Evolutionary conservation across 768 basidiomycete species (phyloP).

Genomic region (Chalciporus piperatus): DNA sequence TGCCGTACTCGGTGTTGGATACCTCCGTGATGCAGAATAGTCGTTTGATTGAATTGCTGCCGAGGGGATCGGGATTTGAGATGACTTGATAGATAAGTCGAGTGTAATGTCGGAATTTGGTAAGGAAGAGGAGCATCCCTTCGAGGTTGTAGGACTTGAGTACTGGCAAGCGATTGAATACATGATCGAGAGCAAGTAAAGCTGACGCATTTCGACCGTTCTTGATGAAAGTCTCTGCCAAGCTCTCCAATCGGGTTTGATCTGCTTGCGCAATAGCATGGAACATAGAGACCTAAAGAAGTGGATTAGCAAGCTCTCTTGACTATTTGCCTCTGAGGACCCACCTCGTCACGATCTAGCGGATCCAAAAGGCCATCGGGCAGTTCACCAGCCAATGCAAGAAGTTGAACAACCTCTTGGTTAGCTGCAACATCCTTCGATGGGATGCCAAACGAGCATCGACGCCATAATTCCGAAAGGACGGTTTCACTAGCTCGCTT

Average conservation of each 20-base stretch:
- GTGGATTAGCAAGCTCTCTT: too few species aligned
- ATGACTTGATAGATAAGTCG: slow-evolving; percentile 30
- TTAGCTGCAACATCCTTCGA: slow-evolving; percentile 4
- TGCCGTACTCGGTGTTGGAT: slow-evolving; percentile 8
- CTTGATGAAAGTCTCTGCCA: slow-evolving; percentile 33
- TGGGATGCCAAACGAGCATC: slow-evolving; percentile 39
- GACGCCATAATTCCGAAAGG: slow-evolving; percentile 45
- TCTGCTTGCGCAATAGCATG: slow-evolving; percentile 29
- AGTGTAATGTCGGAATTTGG: slow-evolving; percentile 36
- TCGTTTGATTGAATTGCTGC: slow-evolving; percentile 21
- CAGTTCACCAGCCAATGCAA: slow-evolving; percentile 23
- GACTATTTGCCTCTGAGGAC: too few species aligned
- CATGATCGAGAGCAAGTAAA: slow-evolving; percentile 44
- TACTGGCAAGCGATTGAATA: slow-evolving; percentile 30
- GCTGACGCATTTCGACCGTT: slow-evolving; percentile 31
- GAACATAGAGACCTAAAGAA: slow-evolving; percentile 28
- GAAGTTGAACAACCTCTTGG: slow-evolving; percentile 14
- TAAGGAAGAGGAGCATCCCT: slow-evolving; percentile 32
- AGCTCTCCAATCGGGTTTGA: slow-evolving; percentile 23
- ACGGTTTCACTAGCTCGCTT: slow-evolving; percentile 38
- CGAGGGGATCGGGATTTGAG: slow-evolving; percentile 27
- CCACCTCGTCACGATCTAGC: slow-evolving; percentile 5
- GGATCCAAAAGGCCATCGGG: neutral
- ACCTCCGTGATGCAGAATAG: slow-evolving; percentile 20
- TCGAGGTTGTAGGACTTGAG: slow-evolving; percentile 23